Base-by-base conservation (phyloP, 176 grass and related monocot species). In the Hordeum marinum region DNA sequence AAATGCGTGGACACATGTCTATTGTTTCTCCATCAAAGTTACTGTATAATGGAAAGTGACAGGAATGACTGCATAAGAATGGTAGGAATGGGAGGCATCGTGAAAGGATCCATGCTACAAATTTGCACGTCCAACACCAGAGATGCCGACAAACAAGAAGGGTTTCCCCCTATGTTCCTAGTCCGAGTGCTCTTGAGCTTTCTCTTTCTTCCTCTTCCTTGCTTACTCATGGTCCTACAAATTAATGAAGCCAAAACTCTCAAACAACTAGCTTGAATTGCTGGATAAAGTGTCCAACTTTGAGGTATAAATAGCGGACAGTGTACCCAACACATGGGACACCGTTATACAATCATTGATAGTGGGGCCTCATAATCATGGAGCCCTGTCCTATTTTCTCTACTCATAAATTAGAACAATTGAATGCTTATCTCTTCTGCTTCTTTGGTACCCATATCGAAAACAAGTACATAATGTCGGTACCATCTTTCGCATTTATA, bases 61-160 rank as follows among this genome's bases (percentile, higher is more conserved):
- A 76, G 76, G 62, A 85, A 62, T 68, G 6, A 76, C 29, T 24
- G 63, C 39, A 26, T 36, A 83, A 88, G 52, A 77, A 78, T 71
- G 20, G 45, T 87, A 82, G 71, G 85, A 82, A 87, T 83, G 63
- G 72, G 80, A 78, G 21, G 73, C 64, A 88, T 62, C 9, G 9
- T 46, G 70, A 85, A 87, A 87, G 4, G 31, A 64, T 52, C 57
- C 17, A 3, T 29, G 74, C 58, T 18, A 46, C 35, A 62, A 26
- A 50, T 52, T 46, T 76, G 45, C 85, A 75, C 69, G 0, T 26
- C 23, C 59, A 62, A 26, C 23, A 26, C 59, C 43, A 82, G 20
- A 40, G 60, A 24, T 55, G 60, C 14, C 7, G 7, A 52, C 48
- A 18, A 52, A 52, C 48, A 52, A 17, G 48, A 15, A 18, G 6